Evolutionary conservation across 176 grass and related monocot species (phyloP), one percentile per base, ranked within the genome.

Genomic region (Oryza punctata): DNA sequence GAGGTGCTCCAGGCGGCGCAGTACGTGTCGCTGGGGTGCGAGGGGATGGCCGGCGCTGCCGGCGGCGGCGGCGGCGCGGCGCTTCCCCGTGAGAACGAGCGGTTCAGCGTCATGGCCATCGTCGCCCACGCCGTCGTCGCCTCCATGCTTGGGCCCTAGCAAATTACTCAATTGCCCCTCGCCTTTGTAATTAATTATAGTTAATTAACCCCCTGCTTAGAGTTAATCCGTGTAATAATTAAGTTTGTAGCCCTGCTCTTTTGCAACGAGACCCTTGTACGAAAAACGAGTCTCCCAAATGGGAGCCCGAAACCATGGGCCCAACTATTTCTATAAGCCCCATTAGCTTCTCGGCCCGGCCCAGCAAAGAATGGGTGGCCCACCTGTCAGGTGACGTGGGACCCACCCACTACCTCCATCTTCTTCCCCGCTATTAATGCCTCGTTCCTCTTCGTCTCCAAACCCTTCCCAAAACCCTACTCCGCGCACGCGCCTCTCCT

Each of bases 51-150:
- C 0, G 81, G 49, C n/a, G 47, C 12, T 4, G 47, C 12, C 47
- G 47, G 1, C 61, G 77, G 30, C 1, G 70, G 40, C n/a, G 85
- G 35, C 63, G 26, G 38, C 25, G 80, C 65, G 7, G 10, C 66
- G 29, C 7, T 82, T 67, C 82, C 82, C 0, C 38, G 60, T n/a
- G 77, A 77, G 77, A 87, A 78, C 72, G 67, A n/a, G 12, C 32
- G 16, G 9, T 81, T 91, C 72, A 44, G 40, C 21, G 18, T 25
- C 35, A 81, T 84, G 76, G 82, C 78, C 18, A 41, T 81, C 54
- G 85, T 91, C 43, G 85, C 81, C 70, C 70, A 84, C 54, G 81
- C 85, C 52, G 57, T 87, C 63, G 70, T 87, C 11, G 77, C 89
- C 0, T 80, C 72, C 81, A 84, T 84, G 75, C 16, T 52, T 1